Evolutionary conservation across 352 stramenopile species (phyloP), one percentile per base, ranked within the genome.

Genomic region (Pythium catenulatum): DNA sequence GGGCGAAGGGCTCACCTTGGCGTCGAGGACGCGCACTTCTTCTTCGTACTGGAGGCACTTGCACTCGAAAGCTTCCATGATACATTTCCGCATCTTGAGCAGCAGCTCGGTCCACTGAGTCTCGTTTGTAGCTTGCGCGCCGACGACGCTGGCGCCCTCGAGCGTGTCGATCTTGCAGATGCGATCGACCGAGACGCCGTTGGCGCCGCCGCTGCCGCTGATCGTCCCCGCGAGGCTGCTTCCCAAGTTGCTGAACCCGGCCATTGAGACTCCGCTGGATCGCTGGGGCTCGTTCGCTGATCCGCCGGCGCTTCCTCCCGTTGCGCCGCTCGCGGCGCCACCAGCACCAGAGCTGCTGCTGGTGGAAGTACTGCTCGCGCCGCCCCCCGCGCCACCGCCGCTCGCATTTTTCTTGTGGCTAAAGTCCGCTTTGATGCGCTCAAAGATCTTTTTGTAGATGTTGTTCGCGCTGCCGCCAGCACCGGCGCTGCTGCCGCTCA

Each of bases 81-180:
- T 94, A 69, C 94, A 98, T 73, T 94, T 90, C 30, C 90, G 83
- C 50, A 98, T 79, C 43, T 93, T 86, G 46, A 97, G 56, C 25
- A 98, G 58, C 41, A 98, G 82, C 61, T 97, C 93, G 3, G 93
- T 96, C 94, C 94, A 98, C 84, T 98, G 95, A 0, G 91, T 87
- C 78, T 98, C 93, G 85, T 97, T 94, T 74, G 96, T 94, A 78
- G 96, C 93, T 66, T 97, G 94, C 0, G 89, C 83, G 8, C 85
- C 95, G 6, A 96, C 68, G 27, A 96, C 87, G 82, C 93, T 97
- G 69, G 90, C 92, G 50, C 93, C 94, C 39, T 97, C 93, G 27
- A 98, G 82, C 27, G 92, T 95, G 68, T 97, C 95, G 54, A 98
- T 96, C 83, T 98, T 97, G 86, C 94, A 98, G 66, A 97, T 94